Base-by-base conservation (phyloP, 768 basidiomycete genomes). In the Xerocomus potaroensis region DNA sequence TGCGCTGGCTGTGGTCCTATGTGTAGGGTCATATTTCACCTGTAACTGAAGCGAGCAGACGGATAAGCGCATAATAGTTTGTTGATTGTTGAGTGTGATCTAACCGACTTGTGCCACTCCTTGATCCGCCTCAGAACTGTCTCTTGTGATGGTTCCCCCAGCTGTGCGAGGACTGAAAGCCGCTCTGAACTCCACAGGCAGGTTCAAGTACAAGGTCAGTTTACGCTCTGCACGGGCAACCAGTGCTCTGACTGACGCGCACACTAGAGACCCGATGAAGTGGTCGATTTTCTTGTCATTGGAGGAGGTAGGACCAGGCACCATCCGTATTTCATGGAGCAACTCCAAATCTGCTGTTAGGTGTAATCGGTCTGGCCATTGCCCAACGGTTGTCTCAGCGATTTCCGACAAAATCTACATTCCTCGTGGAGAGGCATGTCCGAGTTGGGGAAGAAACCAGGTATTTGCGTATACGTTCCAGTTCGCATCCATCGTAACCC, bases 361-460 rank as follows among this genome's bases (percentile, higher is more conserved):
- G 91, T 45, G 83, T 88, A 0, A 76, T 94, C 14, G 95, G 95
- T 0, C 74, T 99, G 29, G 89, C 92, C 0, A 77, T 95, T 41
- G 90, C 91, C 0, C 83, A 87, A 48, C 75, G 79, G 5, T 71
- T 99, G 9, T 78, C 78, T 7, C 73, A 76, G 29, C 70, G 70
- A 9, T 85, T 85, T 56, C 81, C 81, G 2, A 62, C 70, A 8
- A 83, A 82, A 64, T 82, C 86, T 5, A 91, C 86, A 3, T 84
- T 80, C 59, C 72, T 97, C 2, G 75, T 96, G 3, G 95, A 97
- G 62, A 70, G 94, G 56, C 85, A 88, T 59, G 55, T 61, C 10
- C 72, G 72, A 40, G 80, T 80, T 3, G 94, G 94, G 1, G 84
- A 93, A 62, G 94, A 97, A 65, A 95, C 73, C 18, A 95, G 91